A percentile compares a stretch with the other conserved stretches of the same genome.
Evolutionary conservation across 495 filamentous ascomycete species (phyloP).

Genomic region (Pseudotulostoma volvatum): DNA sequence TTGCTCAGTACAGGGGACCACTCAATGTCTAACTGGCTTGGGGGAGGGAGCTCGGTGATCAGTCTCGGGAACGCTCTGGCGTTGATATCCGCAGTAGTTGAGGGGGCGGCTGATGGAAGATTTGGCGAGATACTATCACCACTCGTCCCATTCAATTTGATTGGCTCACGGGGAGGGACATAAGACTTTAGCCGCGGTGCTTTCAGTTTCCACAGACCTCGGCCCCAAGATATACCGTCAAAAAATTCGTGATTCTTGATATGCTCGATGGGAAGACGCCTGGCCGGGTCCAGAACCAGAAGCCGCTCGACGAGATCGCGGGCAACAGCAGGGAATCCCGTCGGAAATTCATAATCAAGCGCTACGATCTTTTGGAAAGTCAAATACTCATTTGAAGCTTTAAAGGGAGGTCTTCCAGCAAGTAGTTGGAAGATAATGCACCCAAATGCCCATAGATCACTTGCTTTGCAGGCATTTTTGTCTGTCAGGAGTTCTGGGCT

Average conservation of each 20-base stretch:
- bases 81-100: slow-evolving; percentile 22
- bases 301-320: slow-evolving; percentile 85
- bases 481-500: slow-evolving; percentile 89
- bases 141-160: slow-evolving; percentile 56
- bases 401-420: slow-evolving; percentile 88
- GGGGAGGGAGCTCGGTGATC: slow-evolving; percentile 89
- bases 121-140: slow-evolving; percentile 31
- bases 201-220: slow-evolving; percentile 76
- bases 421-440: slow-evolving; percentile 97
- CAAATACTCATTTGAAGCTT: slow-evolving; percentile 89
- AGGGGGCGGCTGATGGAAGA: slow-evolving; percentile 31
- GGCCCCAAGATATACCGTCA: slow-evolving; percentile 73
- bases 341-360: slow-evolving; percentile 85
- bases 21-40: slow-evolving; percentile 93
- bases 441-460: slow-evolving; percentile 98
- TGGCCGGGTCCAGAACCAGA: slow-evolving; percentile 75
- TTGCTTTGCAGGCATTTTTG: slow-evolving; percentile 94
- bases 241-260: slow-evolving; percentile 98
- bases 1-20: slow-evolving; percentile 93
- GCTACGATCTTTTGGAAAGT: slow-evolving; percentile 97
- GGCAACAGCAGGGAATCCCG: slow-evolving; percentile 75
- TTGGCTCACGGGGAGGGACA: slow-evolving; percentile 62
- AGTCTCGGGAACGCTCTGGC: slow-evolving; percentile 54
- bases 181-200: slow-evolving; percentile 82
- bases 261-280: slow-evolving; percentile 82